Evolutionary conservation across 1,284 basidiomycete genomes (phyloP).

Genomic region (Leucoagaricus sp.): DNA sequence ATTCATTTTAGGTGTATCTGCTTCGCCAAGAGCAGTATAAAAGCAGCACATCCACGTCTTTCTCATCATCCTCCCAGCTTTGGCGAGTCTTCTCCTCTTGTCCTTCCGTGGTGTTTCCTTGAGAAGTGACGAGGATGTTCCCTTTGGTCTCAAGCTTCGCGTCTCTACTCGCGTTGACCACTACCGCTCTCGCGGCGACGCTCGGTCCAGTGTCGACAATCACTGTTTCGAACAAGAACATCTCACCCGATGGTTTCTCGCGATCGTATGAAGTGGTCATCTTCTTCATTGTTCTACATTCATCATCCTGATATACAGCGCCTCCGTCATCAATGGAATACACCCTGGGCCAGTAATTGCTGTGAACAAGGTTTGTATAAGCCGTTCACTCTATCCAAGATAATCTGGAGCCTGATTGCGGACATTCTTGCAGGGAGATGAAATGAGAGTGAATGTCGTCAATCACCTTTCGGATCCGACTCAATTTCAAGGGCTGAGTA

Average conservation of each 20-base stretch:
- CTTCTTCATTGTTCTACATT: neutral
- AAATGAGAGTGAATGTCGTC: constrained; percentile 30
- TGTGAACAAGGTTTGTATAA: constrained; percentile 21
- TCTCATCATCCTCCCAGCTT: too few species aligned
- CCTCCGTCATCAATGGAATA: constrained; percentile 20
- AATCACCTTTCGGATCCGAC: constrained; percentile 27
- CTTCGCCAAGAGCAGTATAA: too few species aligned
- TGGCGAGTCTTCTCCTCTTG: too few species aligned
- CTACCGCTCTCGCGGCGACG: neutral
- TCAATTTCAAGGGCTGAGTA: constrained; percentile 29
- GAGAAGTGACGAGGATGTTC: neutral
- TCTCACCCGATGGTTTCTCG: constrained; percentile 16
- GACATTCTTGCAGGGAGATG: constrained; percentile 21
- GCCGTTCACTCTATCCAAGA: neutral
- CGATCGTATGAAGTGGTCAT: constrained; percentile 12
- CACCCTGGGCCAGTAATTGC: constrained; percentile 24
- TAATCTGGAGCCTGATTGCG: neutral
- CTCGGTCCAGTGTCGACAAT: neutral
- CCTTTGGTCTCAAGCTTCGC: neutral
- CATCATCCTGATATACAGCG: neutral
- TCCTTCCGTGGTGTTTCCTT: neutral
- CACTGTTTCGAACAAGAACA: constrained; percentile 9
- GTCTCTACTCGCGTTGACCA: neutral
- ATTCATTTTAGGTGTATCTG: too few species aligned
- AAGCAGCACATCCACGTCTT: too few species aligned